phyloP scores from a whole-genome alignment of 345 rosid species.

The Rhizophora apiculata region DNA sequence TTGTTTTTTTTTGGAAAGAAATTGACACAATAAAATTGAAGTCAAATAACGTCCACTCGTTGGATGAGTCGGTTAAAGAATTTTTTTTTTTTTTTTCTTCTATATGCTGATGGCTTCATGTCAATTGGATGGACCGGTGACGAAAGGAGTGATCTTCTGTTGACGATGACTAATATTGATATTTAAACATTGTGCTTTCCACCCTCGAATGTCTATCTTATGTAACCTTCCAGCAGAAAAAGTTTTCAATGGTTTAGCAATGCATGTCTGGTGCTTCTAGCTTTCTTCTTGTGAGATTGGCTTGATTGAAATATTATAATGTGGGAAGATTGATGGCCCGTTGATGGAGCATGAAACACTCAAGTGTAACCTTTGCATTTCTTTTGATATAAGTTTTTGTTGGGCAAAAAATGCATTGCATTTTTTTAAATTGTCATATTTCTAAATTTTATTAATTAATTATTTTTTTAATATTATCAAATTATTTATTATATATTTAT shows the following conservation, averaged over 20 bases:
- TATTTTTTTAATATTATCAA: too few species aligned
- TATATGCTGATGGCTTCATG: background rate
- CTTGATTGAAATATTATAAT: too few species aligned
- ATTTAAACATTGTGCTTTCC: constrained; percentile 22
- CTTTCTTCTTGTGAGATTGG: constrained; percentile 4
- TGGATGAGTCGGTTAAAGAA: constrained; percentile 16
- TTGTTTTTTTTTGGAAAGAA: constrained; percentile 4
- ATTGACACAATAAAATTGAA: background rate
- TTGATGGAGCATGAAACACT: too few species aligned
- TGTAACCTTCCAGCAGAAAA: constrained; percentile 11
- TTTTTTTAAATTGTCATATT: background rate
- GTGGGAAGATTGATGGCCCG: too few species aligned
- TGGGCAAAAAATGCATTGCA: constrained; percentile 23
- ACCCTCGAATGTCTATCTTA: constrained; percentile 24
- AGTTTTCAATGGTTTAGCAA: constrained; percentile 8
- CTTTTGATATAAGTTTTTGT: constrained; percentile 2
- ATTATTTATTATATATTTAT: too few species aligned
- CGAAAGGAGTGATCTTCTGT: constrained; percentile 9
- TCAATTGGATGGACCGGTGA: constrained; percentile 11
- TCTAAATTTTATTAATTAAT: too few species aligned
- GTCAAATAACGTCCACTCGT: background rate
- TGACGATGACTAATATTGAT: constrained; percentile 17
- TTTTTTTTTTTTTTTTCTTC: background rate
- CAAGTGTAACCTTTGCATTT: too few species aligned
- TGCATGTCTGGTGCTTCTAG: constrained; percentile 7